Base-by-base conservation (phyloP, 1,284 basidiomycete genomes). In the Caloboletus inedulis region DNA sequence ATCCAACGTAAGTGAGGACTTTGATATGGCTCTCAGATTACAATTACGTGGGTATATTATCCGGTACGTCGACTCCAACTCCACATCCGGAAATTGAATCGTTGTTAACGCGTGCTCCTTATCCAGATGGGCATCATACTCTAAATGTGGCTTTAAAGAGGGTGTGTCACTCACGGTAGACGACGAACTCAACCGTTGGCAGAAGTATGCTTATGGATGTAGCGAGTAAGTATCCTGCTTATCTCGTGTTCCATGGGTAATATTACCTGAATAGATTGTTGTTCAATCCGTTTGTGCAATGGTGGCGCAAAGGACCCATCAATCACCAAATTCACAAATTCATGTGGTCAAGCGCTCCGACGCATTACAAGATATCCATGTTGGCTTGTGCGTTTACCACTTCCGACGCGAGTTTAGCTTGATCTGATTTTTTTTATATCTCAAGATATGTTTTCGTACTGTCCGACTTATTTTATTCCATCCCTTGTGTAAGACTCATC, bases 361-460 rank as follows among this genome's bases (percentile, higher is more conserved):
- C 89, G 0, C 89, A 91, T 70, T 92, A 91, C 77, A 94, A 93
- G 75, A 77, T 91, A 63, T 80, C 75, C 52, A 87, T 87, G 85
- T 70, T 83, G 73, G 75, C 85, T 4, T 87, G 82, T 82, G 80
- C 77, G 87, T 87, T 68, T 70, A 70, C 62, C 62, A 58, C 34
- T 47, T 47, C 30, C 18, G 29, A 44, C 12, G 16, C 16, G 7
- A 43, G 4, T 46, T 18, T 18, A 36, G 6, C 7, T 29, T 56
- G 13, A 66, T 47, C 27, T 23, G 14, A 4, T 18, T 8, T 42
- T 45, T 63, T 64, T 54, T 53, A n/a, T n/a, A 5, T 18, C 4
- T 60, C 68, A 67, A 77, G 88, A 94, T 71, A 91, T 93, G 84
- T 91, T 90, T 71, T 90, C 87, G 12, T 94, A 93, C 70, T 92